These are phyloP conservation scores for Capsella rubella DNA, from an alignment of 441 rosid genomes.

Conservation along the genomic window DNA sequence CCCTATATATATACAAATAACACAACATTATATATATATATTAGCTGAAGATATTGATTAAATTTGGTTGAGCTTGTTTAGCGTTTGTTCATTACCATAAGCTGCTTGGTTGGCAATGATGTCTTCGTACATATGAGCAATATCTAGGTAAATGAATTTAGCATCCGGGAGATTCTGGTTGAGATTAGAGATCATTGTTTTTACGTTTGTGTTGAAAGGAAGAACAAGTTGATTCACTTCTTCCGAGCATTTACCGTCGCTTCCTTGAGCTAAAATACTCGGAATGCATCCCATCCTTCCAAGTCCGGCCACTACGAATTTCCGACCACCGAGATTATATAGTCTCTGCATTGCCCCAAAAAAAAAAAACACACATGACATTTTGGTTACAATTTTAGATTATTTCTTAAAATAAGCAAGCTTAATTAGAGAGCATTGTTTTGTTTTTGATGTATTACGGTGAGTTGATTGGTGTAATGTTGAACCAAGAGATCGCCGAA, in stretches of 20 bases:
- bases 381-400: not conserved
- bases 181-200: slow-evolving; percentile 72
- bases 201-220: slow-evolving; percentile 84
- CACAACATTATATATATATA: not conserved
- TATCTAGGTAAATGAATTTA: slow-evolving; percentile 65
- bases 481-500: slow-evolving; percentile 75
- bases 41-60: not conserved
- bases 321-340: slow-evolving; percentile 88
- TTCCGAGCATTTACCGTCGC: slow-evolving; percentile 72
- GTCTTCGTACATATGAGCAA: slow-evolving; percentile 65
- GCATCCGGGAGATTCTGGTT: slow-evolving; percentile 68
- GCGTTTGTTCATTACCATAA: slow-evolving; percentile 55
- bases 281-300: slow-evolving; percentile 98
- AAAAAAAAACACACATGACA: no score
- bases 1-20: slow-evolving; percentile 49
- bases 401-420: not conserved
- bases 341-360: slow-evolving; percentile 55
- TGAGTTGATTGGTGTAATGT: slow-evolving; percentile 67
- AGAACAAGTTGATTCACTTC: slow-evolving; percentile 72
- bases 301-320: slow-evolving; percentile 77
- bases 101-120: slow-evolving; percentile 53
- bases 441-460: slow-evolving; percentile 46
- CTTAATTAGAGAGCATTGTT: not conserved
- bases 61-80: slow-evolving; percentile 1
- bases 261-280: slow-evolving; percentile 79